Evolutionary conservation across 805 yeast species (phyloP), one percentile per base, ranked within the genome.

Genomic region (Ogataea paraovalis): DNA sequence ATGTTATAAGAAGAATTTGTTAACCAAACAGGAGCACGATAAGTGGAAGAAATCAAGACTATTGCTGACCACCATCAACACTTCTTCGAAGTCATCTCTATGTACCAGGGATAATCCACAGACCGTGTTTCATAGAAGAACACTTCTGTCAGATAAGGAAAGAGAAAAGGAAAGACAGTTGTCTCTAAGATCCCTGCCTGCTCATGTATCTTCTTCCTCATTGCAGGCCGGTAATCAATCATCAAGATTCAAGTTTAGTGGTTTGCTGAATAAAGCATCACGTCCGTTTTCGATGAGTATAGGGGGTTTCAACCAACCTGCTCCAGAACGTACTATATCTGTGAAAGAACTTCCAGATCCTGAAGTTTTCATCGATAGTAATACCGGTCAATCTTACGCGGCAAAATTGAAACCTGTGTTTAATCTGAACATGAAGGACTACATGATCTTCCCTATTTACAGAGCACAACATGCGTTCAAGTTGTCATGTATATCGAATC

Each of bases 221-320:
- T 3, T 30, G 4, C 20, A 38, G 20, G 28, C 49, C 20, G 38
- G 42, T 30, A 5, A 5, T 16, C 19, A 50, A n/a, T 39, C 51
- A 0, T 47, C 60, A 4, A 61, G 59, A 30, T 64, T 62, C 40
- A 65, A 56, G 42, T 51, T 65, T 4, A 49, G 59, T 18, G 67
- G 68, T 3, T 50, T 68, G 14, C 57, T 68, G 28, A 61, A 59
- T 58, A 82, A 77, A 50, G 64, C 69, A 14, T 69, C 80, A 1
- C 73, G 87, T 46, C 83, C 87, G 23, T 85, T 85, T 53, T 75
- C 85, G 1, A 69, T 80, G 40, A 75, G 73, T 53, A 77, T 66
- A 55, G 57, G 66, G 43, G 61, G 74, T 40, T 60, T 61, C 36
- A 32, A 13, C 49, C 59, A 49, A 36, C 45, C 46, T 14, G 23